Conservation (phyloP, 2,329 filamentous ascomycete genomes). For the Aspergillus flavus region DNA sequence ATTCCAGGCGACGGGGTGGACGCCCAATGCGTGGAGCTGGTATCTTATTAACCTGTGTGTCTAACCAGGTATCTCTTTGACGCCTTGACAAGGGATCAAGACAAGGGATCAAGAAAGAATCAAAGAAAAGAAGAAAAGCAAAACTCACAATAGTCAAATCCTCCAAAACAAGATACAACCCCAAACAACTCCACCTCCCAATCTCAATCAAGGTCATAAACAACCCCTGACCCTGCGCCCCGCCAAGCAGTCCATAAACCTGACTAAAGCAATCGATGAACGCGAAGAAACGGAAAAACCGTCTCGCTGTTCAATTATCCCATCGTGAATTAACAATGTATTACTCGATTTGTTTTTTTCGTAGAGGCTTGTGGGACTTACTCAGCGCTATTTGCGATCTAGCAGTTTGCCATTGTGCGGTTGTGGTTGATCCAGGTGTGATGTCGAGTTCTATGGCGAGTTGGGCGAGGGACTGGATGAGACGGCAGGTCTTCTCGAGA, state of each 20-base stretch:
- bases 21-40: slow-evolving; percentile 54
- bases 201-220: slow-evolving; percentile 53
- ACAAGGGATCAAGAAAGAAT: background rate
- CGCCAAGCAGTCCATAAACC: slow-evolving; percentile 49
- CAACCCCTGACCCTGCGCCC: slow-evolving; percentile 22
- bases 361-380: slow-evolving; percentile 22
- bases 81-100: background rate
- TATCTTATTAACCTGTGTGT: slow-evolving; percentile 27
- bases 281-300: slow-evolving; percentile 69
- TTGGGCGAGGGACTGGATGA: slow-evolving; percentile 35
- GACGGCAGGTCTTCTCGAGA: slow-evolving; percentile 38
- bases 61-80: background rate
- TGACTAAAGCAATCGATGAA: slow-evolving; percentile 63
- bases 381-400: slow-evolving; percentile 45
- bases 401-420: slow-evolving; percentile 34
- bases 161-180: slow-evolving; percentile 70
- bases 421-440: slow-evolving; percentile 26
- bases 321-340: too few species aligned
- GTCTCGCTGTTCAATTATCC: slow-evolving; percentile 47
- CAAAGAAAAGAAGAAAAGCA: background rate
- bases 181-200: slow-evolving; percentile 61
- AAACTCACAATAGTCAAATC: slow-evolving; percentile 62
- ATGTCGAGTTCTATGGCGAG: slow-evolving; percentile 22
- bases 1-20: slow-evolving; percentile 48
- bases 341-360: background rate